A percentile compares a stretch with the other conserved stretches of the same genome.
Conservation (phyloP, 148 eudicot genomes). For the Suaeda aralocaspica region DNA sequence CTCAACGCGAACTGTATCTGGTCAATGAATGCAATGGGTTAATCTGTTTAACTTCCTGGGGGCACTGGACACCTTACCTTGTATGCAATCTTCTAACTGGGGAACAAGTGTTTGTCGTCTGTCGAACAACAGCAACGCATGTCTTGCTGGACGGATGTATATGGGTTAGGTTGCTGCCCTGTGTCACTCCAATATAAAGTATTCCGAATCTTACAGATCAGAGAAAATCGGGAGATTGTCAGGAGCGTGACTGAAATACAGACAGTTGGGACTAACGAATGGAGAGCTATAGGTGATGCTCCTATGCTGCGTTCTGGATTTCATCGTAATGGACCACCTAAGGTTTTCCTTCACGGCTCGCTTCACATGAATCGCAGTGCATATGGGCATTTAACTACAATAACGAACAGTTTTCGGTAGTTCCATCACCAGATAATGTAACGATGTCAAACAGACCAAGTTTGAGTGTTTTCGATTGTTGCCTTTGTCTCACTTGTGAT, state of each 20-base stretch:
- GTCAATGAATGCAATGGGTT: slow-evolving; percentile 7
- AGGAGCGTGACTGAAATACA: not conserved
- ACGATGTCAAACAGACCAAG: rapidly evolving
- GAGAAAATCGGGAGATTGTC: rapidly evolving
- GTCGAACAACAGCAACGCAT: not conserved
- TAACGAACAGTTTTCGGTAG: not conserved
- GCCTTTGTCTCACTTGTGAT: not conserved
- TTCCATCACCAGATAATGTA: not conserved
- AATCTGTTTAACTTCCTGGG: not conserved
- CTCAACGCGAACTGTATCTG: not conserved
- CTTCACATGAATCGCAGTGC: not conserved
- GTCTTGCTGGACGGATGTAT: not conserved
- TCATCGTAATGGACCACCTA: too few relatives aligned
- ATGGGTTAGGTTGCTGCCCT: slow-evolving; percentile 12
- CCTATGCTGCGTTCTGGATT: not conserved
- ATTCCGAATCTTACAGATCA: not conserved
- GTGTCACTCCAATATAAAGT: not conserved
- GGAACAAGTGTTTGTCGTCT: not conserved
- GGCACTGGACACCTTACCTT: not conserved
- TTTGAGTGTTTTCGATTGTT: not conserved
- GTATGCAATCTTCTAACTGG: slow-evolving; percentile 4
- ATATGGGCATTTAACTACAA: slow-evolving; percentile 2
- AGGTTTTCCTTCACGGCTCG: not conserved
- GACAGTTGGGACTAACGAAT: not conserved
- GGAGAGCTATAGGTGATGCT: not conserved